Conservation (phyloP, 768 basidiomycete genomes). For the Boletus rubropictus region DNA sequence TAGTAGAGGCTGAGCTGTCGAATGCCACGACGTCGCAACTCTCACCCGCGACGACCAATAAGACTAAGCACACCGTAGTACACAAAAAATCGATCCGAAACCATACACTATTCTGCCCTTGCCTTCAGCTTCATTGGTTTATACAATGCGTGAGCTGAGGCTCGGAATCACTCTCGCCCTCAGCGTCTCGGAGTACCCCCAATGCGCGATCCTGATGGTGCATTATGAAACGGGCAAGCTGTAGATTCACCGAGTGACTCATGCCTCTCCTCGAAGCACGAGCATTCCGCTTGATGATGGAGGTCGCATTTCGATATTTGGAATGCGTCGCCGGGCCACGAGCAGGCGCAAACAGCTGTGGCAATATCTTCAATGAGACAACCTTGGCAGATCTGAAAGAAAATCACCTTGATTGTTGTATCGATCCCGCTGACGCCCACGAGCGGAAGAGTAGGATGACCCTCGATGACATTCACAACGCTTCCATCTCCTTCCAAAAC, state of each 20-base stretch:
- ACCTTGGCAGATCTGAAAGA: neutral
- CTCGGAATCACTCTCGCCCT: slow-evolving; percentile 25
- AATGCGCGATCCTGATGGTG: slow-evolving; percentile 27
- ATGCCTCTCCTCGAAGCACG: slow-evolving; percentile 28
- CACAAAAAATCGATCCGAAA: too few species aligned
- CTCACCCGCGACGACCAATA: neutral
- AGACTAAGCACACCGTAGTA: neutral
- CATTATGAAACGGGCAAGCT: slow-evolving; percentile 28
- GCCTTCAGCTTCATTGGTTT: slow-evolving; percentile 21
- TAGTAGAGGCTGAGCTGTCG: neutral
- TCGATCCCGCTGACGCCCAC: slow-evolving; percentile 89
- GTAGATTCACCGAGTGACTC: slow-evolving; percentile 18
- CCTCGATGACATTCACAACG: slow-evolving; percentile 84
- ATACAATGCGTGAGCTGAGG: slow-evolving; percentile 24
- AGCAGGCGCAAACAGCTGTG: slow-evolving; percentile 62
- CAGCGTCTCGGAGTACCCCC: slow-evolving; percentile 21
- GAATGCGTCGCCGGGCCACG: slow-evolving; percentile 47
- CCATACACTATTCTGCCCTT: neutral
- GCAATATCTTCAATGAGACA: neutral
- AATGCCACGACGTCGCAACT: neutral
- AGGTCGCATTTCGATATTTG: slow-evolving; percentile 43
- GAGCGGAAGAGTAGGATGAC: slow-evolving; percentile 71
- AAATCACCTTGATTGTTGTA: slow-evolving; percentile 67
- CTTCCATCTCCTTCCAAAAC: slow-evolving; percentile 79
- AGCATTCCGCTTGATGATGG: slow-evolving; percentile 54